Evolutionary conservation across 768 basidiomycete genomes (phyloP).

Genomic region (Rhodotorula babjevae): DNA sequence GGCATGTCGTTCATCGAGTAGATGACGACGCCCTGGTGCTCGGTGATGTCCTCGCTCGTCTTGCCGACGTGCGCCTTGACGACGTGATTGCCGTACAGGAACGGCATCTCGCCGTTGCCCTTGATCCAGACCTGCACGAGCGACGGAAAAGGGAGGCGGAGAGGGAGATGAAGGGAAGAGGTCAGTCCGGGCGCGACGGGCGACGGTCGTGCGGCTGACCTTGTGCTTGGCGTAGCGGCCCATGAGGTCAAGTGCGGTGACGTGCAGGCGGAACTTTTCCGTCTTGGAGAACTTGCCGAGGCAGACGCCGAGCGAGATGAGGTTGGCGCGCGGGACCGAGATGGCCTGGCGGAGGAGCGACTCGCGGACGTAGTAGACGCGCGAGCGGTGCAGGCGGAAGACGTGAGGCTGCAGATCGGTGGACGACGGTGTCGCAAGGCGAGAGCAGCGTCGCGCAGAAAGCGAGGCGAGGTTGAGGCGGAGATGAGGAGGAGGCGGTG

Average conservation of each 20-base stretch:
- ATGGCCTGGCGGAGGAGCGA: constrained; percentile 87
- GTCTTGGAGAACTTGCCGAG: constrained; percentile 96
- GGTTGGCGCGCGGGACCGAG: constrained; percentile 84
- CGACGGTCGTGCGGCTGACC: too few relatives aligned
- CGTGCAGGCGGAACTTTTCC: constrained; percentile 94
- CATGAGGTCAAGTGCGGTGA: constrained; percentile 86
- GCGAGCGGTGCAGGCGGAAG: constrained; percentile 84
- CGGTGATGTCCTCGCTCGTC: constrained; percentile 97
- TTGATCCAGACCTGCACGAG: constrained; percentile 86
- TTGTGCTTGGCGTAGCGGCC: constrained; percentile 98
- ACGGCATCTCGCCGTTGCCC: constrained; percentile 98
- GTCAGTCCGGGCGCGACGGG: not conserved
- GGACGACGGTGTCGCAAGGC: not conserved
- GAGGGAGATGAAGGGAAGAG: not conserved
- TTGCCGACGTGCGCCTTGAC: constrained; percentile 97
- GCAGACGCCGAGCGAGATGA: constrained; percentile 89
- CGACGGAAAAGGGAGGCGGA: not conserved
- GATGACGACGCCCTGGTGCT: constrained; percentile 96
- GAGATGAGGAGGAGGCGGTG: not conserved
- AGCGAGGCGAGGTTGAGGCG: too few relatives aligned
- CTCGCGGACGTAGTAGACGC: constrained; percentile 95
- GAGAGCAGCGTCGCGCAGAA: not conserved
- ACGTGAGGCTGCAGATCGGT: constrained; percentile 27
- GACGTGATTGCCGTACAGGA: constrained; percentile 96
- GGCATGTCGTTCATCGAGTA: constrained; percentile 95